A percentile compares a stretch with the other conserved stretches of the same genome.
These are phyloP conservation scores for Pyrus hybrid DNA, from an alignment of 331 rosid species.

Conservation along the genomic window DNA sequence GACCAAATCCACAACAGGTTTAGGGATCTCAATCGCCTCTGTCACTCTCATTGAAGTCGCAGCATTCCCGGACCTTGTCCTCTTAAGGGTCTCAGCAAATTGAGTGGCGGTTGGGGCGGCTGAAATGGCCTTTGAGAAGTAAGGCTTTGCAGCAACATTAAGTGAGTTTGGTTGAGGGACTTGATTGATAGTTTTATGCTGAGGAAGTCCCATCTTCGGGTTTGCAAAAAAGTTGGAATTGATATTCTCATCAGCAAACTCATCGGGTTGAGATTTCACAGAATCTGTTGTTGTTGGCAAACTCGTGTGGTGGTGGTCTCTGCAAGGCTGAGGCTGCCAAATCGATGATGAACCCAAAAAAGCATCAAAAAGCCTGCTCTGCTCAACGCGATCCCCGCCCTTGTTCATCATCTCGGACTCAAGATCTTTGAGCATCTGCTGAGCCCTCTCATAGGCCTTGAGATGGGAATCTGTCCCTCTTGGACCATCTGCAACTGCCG, in stretches of 20 bases:
- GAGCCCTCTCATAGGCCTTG: constrained; percentile 98
- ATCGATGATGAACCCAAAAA: constrained; percentile 93
- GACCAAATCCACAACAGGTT: constrained; percentile 20
- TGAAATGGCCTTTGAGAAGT: constrained; percentile 41
- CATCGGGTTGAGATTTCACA: constrained; percentile 24
- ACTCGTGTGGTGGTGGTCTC: constrained; percentile 55
- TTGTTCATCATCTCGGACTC: constrained; percentile 78
- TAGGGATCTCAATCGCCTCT: constrained; percentile 18
- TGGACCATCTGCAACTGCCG: constrained; percentile 82
- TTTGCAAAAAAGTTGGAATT: constrained; percentile 30
- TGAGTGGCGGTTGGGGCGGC: constrained; percentile 24
- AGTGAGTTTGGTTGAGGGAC: constrained; percentile 25
- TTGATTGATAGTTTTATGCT: constrained; percentile 21
- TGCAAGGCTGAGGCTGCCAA: constrained; percentile 99
- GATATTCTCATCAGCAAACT: constrained; percentile 66
- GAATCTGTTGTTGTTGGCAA: constrained; percentile 20
- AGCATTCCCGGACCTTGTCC: constrained; percentile 84
- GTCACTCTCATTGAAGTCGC: constrained; percentile 40
- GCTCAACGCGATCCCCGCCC: constrained; percentile 75
- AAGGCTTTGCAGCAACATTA: constrained; percentile 83
- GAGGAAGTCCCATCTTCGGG: constrained; percentile 18
- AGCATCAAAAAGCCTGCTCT: constrained; percentile 78
- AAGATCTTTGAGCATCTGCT: constrained; percentile 91
- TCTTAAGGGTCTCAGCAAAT: constrained; percentile 59
- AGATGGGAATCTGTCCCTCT: constrained; percentile 97